phyloP scores from a whole-genome alignment of 768 basidiomycete genomes.

The Amanita pallidorosea region DNA sequence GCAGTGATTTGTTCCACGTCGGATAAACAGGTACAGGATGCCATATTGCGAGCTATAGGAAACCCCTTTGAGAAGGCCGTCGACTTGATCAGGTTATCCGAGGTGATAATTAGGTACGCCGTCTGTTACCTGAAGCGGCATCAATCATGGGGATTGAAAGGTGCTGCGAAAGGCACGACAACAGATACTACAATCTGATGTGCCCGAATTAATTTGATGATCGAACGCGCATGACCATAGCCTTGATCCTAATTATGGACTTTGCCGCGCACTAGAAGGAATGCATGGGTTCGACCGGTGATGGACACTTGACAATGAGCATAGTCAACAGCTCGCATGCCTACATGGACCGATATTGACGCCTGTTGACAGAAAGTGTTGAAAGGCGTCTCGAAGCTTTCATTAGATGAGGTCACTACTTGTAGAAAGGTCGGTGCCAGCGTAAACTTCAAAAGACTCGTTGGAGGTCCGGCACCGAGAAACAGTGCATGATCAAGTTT shows the following conservation, averaged over 20 bases:
- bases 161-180: neutral
- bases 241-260: constrained; percentile 3
- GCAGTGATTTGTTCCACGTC: neutral
- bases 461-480: neutral
- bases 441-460: neutral
- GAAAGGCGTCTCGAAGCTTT: neutral
- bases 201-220: neutral
- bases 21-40: neutral
- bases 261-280: constrained; percentile 5
- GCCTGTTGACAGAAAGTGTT: constrained; percentile 3
- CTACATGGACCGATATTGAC: constrained; percentile 3
- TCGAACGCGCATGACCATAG: constrained; percentile 4
- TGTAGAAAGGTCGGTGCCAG: neutral
- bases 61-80: neutral
- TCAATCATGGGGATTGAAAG: neutral
- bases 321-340: neutral
- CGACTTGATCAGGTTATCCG: constrained; percentile 1
- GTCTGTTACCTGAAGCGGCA: neutral
- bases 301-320: constrained; percentile 5
- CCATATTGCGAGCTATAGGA: neutral
- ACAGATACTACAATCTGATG: neutral
- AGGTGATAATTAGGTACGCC: constrained; percentile 2
- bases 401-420: neutral
- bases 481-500: neutral
- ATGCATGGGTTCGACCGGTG: neutral